These are phyloP conservation scores for Colletotrichum chlorophyti DNA, from an alignment of 2,329 filamentous ascomycete genomes.

Conservation along the genomic window DNA sequence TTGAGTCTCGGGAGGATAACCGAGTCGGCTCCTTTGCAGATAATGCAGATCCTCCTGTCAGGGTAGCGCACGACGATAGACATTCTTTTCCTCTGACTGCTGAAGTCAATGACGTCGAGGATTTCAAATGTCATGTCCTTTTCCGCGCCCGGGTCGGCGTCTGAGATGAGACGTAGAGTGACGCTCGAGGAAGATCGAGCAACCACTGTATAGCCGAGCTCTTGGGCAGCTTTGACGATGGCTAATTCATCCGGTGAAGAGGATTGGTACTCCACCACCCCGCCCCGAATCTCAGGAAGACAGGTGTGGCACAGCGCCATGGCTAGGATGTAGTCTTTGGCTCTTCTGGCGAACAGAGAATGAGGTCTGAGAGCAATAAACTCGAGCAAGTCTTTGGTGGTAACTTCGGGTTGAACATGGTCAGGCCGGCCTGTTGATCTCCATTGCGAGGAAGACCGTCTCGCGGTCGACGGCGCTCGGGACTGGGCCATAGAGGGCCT, in stretches of 20 bases:
- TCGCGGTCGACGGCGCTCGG: constrained; percentile 38
- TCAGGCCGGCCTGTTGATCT: constrained; percentile 55
- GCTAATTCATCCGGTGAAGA: constrained; percentile 91
- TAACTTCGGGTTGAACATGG: constrained; percentile 61
- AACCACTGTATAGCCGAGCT: constrained; percentile 80
- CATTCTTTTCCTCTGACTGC: constrained; percentile 89
- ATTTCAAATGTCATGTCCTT: constrained; percentile 74
- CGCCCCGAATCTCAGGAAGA: constrained; percentile 78
- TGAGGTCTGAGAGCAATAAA: constrained; percentile 79
- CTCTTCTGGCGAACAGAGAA: constrained; percentile 79
- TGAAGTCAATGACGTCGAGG: constrained; percentile 89
- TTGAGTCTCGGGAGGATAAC: constrained; percentile 80
- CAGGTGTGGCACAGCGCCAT: constrained; percentile 92
- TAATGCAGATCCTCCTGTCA: constrained; percentile 79
- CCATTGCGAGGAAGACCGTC: constrained; percentile 58
- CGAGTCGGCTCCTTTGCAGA: constrained; percentile 92
- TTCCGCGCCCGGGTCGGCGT: constrained; percentile 44
- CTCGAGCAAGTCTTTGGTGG: constrained; percentile 76
- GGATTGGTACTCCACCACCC: constrained; percentile 81
- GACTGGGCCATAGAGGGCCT: constrained; percentile 35
- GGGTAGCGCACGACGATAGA: constrained; percentile 87
- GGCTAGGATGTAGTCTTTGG: constrained; percentile 81
- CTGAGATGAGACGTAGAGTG: constrained; percentile 52
- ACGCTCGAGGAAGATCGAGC: constrained; percentile 77
- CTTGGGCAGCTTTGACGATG: constrained; percentile 82